Base-by-base conservation (phyloP, 306 rosid genomes). In the Urtica urens region DNA sequence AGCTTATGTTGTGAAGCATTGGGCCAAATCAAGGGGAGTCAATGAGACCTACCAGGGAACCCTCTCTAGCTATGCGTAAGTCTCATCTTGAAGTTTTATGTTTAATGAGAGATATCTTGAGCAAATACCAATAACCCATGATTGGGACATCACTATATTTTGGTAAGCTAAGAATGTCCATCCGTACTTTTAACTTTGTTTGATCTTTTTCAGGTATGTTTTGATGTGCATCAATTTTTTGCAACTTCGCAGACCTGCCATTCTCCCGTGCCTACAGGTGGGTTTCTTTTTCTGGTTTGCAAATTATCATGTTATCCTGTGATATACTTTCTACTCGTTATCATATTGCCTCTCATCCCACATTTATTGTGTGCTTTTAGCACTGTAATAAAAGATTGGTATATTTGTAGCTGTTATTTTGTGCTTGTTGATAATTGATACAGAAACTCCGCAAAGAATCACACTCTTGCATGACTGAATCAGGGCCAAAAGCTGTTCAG, bases 21-120 rank as follows among this genome's bases (percentile, higher is more conserved):
- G 99, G 99, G 99, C 99, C 24, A 90, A 90, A 73, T 84, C 95
- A 31, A 81, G 99, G 58, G 90, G 94, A 71, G 95, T 90, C 55
- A 90, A 90, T 69, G 95, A 72, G 69, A 90, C 99, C 25, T 90
- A 90, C 66, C 99, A 85, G 31, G 99, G 99, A 60, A 90, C 99
- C 28, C 76, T 90, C 33, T 90, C 99, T 43, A 90, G 99, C 79
- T 90, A 90, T 66, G 99, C 95, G 99, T 90, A 75, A 77, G 95
- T 77, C 72, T 38, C 44, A 40, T 58, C 19, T 26, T 23, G 24
- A 7, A 29, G 3, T 7, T 6, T n/a, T n/a, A n/a, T n/a, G n/a
- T n/a, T n/a, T n/a, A n/a, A n/a, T n/a, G n/a, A n/a, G n/a, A n/a
- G n/a, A n/a, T n/a, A n/a, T n/a, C n/a, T n/a, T n/a, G n/a, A n/a